These are phyloP conservation scores for Oryza glaberrima DNA, from an alignment of 176 grass and related monocot species.

Conservation along the genomic window DNA sequence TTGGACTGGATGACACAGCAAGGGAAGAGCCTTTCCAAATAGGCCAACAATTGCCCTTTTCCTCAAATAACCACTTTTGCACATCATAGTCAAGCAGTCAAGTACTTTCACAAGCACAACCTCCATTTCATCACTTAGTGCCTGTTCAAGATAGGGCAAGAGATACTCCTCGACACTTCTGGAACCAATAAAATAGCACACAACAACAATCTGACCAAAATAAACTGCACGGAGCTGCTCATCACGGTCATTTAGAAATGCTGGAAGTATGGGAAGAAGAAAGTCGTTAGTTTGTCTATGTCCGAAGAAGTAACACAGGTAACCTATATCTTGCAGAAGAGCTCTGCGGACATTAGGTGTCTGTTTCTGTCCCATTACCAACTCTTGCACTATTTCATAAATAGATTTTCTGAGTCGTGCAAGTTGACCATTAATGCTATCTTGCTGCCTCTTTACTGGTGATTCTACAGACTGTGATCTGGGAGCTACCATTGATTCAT, in stretches of 20 bases:
- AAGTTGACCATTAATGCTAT: conserved; percentile 59
- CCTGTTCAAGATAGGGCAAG: conserved; percentile 95
- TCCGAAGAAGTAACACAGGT: conserved; percentile 94
- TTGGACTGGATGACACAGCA: conserved; percentile 85
- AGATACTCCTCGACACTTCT: conserved; percentile 97
- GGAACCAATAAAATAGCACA: conserved; percentile 98
- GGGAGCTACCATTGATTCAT: conserved; percentile 43
- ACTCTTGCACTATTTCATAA: conserved; percentile 93
- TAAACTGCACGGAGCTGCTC: conserved; percentile 90
- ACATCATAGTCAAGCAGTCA: conserved; percentile 91
- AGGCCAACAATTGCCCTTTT: conserved; percentile 86
- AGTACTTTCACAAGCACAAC: conserved; percentile 85
- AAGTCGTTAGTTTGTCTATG: conserved; percentile 96
- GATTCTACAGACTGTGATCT: conserved; percentile 49
- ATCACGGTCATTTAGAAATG: conserved; percentile 94
- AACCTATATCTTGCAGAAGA: conserved; percentile 86
- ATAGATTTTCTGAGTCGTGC: conserved; percentile 70
- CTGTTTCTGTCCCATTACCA: conserved; percentile 92
- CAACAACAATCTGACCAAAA: conserved; percentile 81
- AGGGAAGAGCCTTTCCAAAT: conserved; percentile 74
- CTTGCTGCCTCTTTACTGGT: conserved; percentile 47
- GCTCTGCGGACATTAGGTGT: conserved; percentile 88
- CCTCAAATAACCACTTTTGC: conserved; percentile 74
- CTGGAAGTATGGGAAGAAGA: conserved; percentile 91
- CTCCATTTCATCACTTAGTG: conserved; percentile 80